Evolutionary conservation across 768 basidiomycete species (phyloP).

Genomic region (Suillus ampliporus): DNA sequence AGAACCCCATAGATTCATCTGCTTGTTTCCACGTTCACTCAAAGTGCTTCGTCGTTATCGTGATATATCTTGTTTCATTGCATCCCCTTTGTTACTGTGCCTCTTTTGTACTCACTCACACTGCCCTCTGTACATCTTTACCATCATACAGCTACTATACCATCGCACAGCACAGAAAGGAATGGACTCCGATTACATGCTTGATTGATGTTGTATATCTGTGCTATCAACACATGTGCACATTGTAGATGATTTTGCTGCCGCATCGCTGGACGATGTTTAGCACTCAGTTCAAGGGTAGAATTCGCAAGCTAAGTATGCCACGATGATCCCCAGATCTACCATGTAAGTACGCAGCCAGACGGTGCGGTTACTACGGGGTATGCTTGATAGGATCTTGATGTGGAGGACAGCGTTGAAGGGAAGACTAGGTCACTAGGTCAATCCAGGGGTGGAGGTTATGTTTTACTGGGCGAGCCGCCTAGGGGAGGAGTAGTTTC

Average conservation of each 20-base stretch:
- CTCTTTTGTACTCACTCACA: slow-evolving; percentile 3
- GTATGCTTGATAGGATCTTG: background rate
- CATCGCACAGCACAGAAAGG: slow-evolving; percentile 12
- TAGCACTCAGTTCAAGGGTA: background rate
- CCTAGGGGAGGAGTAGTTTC: background rate
- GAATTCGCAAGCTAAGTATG: background rate
- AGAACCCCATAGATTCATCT: slow-evolving; percentile 9
- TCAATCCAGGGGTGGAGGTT: background rate
- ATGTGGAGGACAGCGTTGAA: background rate
- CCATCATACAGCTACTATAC: slow-evolving; percentile 10
- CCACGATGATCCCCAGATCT: background rate
- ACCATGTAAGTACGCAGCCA: too few species aligned
- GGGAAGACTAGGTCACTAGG: background rate
- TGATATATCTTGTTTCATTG: slow-evolving; percentile 12
- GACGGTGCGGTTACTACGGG: background rate
- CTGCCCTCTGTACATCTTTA: slow-evolving; percentile 10
- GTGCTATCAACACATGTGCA: background rate
- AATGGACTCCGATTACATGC: slow-evolving; percentile 5
- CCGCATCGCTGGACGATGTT: background rate
- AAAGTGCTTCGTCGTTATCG: background rate
- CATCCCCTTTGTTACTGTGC: slow-evolving; percentile 1
- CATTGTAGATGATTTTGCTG: background rate
- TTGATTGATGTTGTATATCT: slow-evolving; percentile 9
- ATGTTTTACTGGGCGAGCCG: background rate
- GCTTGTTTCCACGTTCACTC: background rate